Evolutionary conservation across 1,139 yeast species (phyloP), one percentile per base, ranked within the genome.

Genomic region (Suhomyces coccinellae): DNA sequence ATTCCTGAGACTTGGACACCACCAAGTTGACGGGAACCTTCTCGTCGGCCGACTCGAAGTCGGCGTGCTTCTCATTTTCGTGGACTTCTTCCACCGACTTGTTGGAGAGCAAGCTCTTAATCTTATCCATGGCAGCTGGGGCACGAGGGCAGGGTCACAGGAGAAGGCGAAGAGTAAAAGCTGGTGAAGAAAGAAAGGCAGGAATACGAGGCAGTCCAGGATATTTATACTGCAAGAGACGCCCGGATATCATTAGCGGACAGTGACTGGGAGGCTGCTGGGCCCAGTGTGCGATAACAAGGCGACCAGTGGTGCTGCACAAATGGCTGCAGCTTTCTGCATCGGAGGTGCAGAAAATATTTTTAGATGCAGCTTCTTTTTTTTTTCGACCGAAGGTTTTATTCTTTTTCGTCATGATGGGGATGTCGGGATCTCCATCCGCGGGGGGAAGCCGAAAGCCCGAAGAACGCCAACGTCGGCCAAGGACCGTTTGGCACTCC

Each of bases 1-100:
- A 69, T 38, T 67, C 73, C 38, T 62, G 65, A 2, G 72, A 65
- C 43, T 61, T 65, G 38, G 66, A 61, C 6, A 64, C 65, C n/a
- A 54, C 55, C 32, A 61, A 48, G 17, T 55, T 54, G 6, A 46
- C 40, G 3, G 49, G 46, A 33, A 37, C 29, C 14, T 47, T 40
- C 40, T 58, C 59, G 33, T 54, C 55, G 13, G 58, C 60, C n/a
- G 56, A 54, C 44, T 62, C 66, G 41, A 49, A 52, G 34, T 61
- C 65, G 22, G 59, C 65, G 27, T 13, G 40, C n/a, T 24, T 42
- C 35, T 39, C 43, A 29, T 44, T 40, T 31, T 32, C 45, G 34
- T 39, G 31, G 41, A 41, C 37, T 20, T 36, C 41, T 34, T 40
- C 54, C 36, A 33, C 41, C 17, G 49, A 31, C 43, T 41, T 30